Base-by-base conservation (phyloP, 345 rosid species). In the Eucalyptus albens region DNA sequence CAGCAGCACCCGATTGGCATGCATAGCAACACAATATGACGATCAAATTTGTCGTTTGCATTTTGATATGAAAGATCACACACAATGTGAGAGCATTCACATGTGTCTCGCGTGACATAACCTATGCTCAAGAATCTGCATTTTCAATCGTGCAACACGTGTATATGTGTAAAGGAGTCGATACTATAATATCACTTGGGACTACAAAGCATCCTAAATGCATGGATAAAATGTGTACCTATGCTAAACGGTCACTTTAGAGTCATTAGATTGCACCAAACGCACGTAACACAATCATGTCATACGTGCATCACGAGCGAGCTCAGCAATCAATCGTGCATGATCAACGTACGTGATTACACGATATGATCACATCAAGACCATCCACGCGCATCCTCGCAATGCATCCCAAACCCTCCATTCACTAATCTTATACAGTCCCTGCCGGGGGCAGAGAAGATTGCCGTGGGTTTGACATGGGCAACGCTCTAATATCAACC, bases 101-200 rank as follows among this genome's bases (percentile, higher is more conserved):
- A 4, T 62, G 3, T 19, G 0, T 60, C 67, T 29, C 9, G 4
- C 5, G 17, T 29, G 69, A 62, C 33, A 1, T 29, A 33, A 27
- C 4, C 7, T 27, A 27, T 27, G 31, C 2, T 5, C 7, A 11
- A 26, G 31, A 12, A 60, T 27, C 2, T 2, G 5, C 5, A 0
- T 6, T 29, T 62, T 14, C 31, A 62, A 62, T 62, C 2, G 8
- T 2, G 1, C 72, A 27, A 14, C 9, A 29, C 2, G 2, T 65
- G 72, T 7, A 29, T 15, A 4, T 65, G 31, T 15, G 6, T 65
- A 15, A n/a, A 65, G 17, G 37, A 15, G 72, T 15, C 10, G 5
- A 14, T 65, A 7, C 19, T 15, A 65, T 65, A n/a, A 4, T 4
- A 7, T 65, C 77, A 29, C 1, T 0, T n/a, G 11, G 1, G 6